Conservation (phyloP, 1,284 basidiomycete genomes). For the Microbotryum silenes-acaulis region DNA sequence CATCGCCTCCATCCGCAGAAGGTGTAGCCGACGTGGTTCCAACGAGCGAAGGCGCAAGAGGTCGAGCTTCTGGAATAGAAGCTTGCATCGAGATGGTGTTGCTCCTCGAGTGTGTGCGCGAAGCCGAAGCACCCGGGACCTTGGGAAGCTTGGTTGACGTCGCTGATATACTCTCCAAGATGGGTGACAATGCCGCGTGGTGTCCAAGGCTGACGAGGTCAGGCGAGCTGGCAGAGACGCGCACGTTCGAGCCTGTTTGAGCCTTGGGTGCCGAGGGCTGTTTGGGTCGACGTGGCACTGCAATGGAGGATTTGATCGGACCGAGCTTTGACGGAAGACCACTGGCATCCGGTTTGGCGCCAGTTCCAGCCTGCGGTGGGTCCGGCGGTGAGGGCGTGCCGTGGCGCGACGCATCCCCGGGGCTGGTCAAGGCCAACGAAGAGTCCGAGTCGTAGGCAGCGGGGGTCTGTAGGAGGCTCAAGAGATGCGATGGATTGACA, state of each 20-base stretch:
- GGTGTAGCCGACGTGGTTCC: neutral
- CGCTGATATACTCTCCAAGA: too few species aligned
- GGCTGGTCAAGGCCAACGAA: conserved; percentile 9
- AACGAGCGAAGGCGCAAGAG: conserved; percentile 5
- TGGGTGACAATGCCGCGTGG: neutral
- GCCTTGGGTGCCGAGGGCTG: neutral
- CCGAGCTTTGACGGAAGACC: neutral
- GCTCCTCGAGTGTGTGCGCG: conserved; percentile 15
- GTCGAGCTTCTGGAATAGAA: conserved; percentile 21
- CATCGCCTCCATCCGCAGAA: neutral
- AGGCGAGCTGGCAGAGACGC: conserved; percentile 4
- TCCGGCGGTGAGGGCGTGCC: neutral
- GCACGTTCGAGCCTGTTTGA: neutral
- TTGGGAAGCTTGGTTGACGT: too few species aligned
- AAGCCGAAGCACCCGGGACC: neutral
- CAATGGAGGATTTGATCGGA: neutral
- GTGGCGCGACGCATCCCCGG: conserved; percentile 12
- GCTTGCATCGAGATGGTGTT: conserved; percentile 23
- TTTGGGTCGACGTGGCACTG: neutral
- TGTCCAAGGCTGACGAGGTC: neutral
- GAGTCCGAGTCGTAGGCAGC: conserved; percentile 15
- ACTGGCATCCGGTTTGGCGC: too few species aligned
- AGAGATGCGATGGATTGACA: conserved; percentile 26
- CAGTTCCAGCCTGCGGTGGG: too few species aligned
- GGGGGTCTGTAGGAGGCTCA: conserved; percentile 4